Percentiles rank a stretch among this genome's conserved stretches.
These are phyloP conservation scores for Starmera quercuum DNA, from an alignment of 805 yeast genomes.

Conservation along the genomic window DNA sequence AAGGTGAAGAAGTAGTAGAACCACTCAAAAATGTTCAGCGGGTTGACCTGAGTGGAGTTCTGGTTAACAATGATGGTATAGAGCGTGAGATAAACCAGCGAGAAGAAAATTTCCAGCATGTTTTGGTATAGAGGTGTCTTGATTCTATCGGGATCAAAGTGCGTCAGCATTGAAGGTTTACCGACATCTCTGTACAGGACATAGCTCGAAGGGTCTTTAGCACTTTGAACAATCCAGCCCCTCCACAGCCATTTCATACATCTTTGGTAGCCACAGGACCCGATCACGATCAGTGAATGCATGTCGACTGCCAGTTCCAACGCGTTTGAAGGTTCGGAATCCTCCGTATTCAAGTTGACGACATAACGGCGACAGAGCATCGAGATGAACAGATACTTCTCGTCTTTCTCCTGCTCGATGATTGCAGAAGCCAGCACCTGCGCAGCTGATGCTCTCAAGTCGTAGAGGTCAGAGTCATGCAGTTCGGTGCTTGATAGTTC, in stretches of 20 bases:
- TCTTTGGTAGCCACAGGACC: constrained; percentile 76
- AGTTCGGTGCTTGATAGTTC: constrained; percentile 51
- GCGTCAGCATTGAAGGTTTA: constrained; percentile 45
- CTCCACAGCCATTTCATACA: constrained; percentile 89
- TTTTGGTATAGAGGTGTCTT: constrained; percentile 84
- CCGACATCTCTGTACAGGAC: constrained; percentile 55
- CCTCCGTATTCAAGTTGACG: constrained; percentile 54
- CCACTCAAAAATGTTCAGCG: constrained; percentile 41
- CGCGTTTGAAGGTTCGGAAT: constrained; percentile 62
- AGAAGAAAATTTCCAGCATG: constrained; percentile 57
- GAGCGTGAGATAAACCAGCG: constrained; percentile 52
- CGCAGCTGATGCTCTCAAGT: constrained; percentile 59
- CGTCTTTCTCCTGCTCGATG: constrained; percentile 51
- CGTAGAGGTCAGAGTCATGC: constrained; percentile 58
- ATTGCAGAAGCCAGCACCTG: constrained; percentile 63
- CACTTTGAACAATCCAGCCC: constrained; percentile 83
- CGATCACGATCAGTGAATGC: constrained; percentile 71
- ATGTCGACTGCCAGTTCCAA: constrained; percentile 81
- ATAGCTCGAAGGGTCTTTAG: constrained; percentile 60
- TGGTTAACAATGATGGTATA: constrained; percentile 61
- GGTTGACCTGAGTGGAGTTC: constrained; percentile 28
- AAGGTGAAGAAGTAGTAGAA: constrained; percentile 58
- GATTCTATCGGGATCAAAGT: constrained; percentile 76
- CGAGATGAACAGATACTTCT: constrained; percentile 58
- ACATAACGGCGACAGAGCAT: constrained; percentile 72